Evolutionary conservation across 192 early-diverging fungal genomes (phyloP), one percentile per base, ranked within the genome.

Genomic region (Coemansia pectinata): DNA sequence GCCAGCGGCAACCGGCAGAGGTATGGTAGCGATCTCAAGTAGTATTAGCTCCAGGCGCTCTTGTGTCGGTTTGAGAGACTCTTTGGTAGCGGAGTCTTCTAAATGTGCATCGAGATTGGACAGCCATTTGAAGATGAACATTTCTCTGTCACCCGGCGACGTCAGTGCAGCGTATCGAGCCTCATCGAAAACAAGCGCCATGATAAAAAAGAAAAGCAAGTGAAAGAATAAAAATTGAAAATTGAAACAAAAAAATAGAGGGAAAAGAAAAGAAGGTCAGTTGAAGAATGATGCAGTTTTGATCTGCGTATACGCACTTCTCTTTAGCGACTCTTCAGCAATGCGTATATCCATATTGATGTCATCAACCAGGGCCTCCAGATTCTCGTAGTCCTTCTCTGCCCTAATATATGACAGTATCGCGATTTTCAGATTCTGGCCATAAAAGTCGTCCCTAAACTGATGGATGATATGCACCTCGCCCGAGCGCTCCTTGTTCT

Each of bases 381-480:
- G 65, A 10, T 90, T 90, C 0, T 76, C 85, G 76, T 98, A 99
- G 75, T 98, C 91, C 53, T 87, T 82, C 76, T 99, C 98, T 0
- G 93, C 86, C 5, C 98, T 87, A 39, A 99, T 91, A 81, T 91
- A 98, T 0, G 92, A 92, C 3, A 94, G 71, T 11, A 99, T 91
- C 29, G 94, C 84, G 21, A 99, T 90, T 38, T 88, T 83, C 53
- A 99, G 81, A 38, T 92, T 79, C 58, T 87, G 79, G 14, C 89
- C 94, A 85, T 99, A 99, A 76, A 99, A 99, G 77, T 99, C 97
- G 23, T 88, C 76, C 6, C 80, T 74, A 42, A 91, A 99, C 44
- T 87, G 79, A 78, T 98, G 90, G 36, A 98, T 90, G 25, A 99
- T 93, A 76, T 99, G 98, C 31, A 99, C 95, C 73, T 99, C 98